Evolutionary conservation across 768 basidiomycete genomes (phyloP).

Genomic region (Russula compacta): DNA sequence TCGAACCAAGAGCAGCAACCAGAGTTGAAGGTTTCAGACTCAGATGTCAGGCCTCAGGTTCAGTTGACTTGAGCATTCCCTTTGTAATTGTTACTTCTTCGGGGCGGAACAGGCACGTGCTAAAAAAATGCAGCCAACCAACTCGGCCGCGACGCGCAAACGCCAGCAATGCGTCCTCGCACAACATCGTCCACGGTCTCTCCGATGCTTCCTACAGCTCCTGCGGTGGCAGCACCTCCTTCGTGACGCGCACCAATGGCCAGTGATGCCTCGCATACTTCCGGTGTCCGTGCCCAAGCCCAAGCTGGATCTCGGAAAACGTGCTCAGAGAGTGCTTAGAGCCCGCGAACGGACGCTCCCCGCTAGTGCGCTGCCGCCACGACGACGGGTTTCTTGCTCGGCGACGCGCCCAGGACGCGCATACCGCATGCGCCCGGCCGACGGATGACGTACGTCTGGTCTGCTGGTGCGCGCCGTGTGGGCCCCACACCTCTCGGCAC

Average conservation of each 20-base stretch:
- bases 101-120: too few relatives aligned
- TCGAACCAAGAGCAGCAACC: too few relatives aligned
- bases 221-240: constrained; percentile 3
- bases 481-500: constrained; percentile 8
- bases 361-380: not conserved
- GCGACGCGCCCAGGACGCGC: constrained; percentile 7
- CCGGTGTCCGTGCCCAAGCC: too few relatives aligned
- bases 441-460: constrained; percentile 3
- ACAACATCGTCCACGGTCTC: constrained; percentile 11
- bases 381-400: not conserved
- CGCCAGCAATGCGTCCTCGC: constrained; percentile 14
- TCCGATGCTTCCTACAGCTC: constrained; percentile 1
- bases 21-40: too few relatives aligned
- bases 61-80: too few relatives aligned
- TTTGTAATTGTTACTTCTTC: too few relatives aligned
- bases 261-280: too few relatives aligned
- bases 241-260: not conserved
- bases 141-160: too few relatives aligned
- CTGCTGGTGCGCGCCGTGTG: not conserved
- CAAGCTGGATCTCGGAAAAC: too few relatives aligned
- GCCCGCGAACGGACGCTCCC: too few relatives aligned
- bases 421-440: constrained; percentile 5
- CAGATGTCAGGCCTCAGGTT: too few relatives aligned
- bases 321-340: not conserved
- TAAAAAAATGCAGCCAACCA: too few relatives aligned